Evolutionary conservation across 2,329 filamentous ascomycete species (phyloP).

Genomic region (Neofusicoccum sp.): DNA sequence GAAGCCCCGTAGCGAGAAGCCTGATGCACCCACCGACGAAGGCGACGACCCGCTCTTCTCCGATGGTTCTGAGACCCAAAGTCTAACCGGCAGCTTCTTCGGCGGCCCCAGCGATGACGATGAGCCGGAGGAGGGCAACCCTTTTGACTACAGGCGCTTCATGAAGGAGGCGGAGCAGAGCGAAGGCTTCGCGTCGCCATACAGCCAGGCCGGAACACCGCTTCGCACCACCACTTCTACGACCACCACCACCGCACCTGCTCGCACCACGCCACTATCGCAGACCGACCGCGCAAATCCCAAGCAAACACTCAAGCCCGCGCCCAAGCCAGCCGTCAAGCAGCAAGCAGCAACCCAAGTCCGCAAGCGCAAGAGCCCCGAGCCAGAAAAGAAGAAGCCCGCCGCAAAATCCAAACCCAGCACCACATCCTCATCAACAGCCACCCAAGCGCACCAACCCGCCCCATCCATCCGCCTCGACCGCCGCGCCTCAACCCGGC

Average conservation of each 20-base stretch:
- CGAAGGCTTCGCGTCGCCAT: constrained; percentile 30
- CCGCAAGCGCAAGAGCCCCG: constrained; percentile 30
- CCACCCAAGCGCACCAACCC: constrained; percentile 8
- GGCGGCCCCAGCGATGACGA: constrained; percentile 28
- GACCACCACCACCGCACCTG: neutral
- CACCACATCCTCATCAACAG: neutral
- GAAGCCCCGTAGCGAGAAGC: constrained; percentile 31
- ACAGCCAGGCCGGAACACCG: constrained; percentile 16
- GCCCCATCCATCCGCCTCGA: constrained; percentile 34
- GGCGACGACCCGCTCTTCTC: constrained; percentile 32
- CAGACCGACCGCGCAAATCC: neutral
- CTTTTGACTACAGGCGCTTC: constrained; percentile 51
- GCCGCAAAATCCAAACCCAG: constrained; percentile 24
- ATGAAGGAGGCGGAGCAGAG: constrained; percentile 34
- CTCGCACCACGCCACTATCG: constrained; percentile 1
- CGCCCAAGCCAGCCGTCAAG: neutral
- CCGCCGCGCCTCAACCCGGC: constrained; percentile 29
- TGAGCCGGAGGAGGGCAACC: constrained; percentile 44
- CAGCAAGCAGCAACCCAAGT: neutral
- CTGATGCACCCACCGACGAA: constrained; percentile 17
- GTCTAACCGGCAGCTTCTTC: constrained; percentile 1
- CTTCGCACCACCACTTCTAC: constrained; percentile 7
- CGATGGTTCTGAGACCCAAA: constrained; percentile 12
- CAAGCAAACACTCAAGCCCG: neutral
- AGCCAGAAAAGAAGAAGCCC: constrained; percentile 16